Evolutionary conservation across 169 alveolate genomes (phyloP), one percentile per base, ranked within the genome.

Genomic region (Fabrea salina): DNA sequence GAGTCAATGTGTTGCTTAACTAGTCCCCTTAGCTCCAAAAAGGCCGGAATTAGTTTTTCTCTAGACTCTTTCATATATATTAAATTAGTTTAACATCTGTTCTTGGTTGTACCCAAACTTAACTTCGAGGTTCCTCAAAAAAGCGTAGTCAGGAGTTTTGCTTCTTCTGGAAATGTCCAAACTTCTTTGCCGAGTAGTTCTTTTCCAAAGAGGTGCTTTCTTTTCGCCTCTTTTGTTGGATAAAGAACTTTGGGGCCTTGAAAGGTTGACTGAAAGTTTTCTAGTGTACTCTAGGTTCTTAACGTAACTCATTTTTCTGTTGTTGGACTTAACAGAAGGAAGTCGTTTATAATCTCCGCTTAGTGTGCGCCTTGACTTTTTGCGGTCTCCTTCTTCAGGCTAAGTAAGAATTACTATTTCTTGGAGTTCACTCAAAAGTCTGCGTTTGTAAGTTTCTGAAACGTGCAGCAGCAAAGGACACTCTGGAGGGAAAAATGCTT

Each of bases 1-100:
- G 99, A 96, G 50, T 96, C 98, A 41, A 97, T 97, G 78, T 97
- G 99, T 79, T 96, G 98, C 59, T 95, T 91, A 2, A 97, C 98
- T 33, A 97, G 81, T 0, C 99, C 99, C 66, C 97, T 90, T 49
- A 96, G 89, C 74, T 94, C 92, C 76, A 97, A 78, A 87, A 94
- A 97, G 2, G 96, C 96, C 27, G 99, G 99, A 35, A 97, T 79
- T 43, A 97, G 85, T 82, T 93, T 90, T 98, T n/a, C n/a, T n/a
- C n/a, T 47, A 47, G 19, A 47, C 19, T 47, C 16, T 47, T 16
- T 2, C 53, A 2, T 16, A 47, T 47, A 47, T 47, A 47, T 47
- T 47, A 47, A n/a, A 47, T 25, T 47, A 47, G 19, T 25, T 47
- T 47, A 47, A 25, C 56, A 47, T 47, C 2, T 47, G 56, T 16